Evolutionary conservation across 2,329 filamentous ascomycete species (phyloP).

Genomic region (Falciphora oryzae): DNA sequence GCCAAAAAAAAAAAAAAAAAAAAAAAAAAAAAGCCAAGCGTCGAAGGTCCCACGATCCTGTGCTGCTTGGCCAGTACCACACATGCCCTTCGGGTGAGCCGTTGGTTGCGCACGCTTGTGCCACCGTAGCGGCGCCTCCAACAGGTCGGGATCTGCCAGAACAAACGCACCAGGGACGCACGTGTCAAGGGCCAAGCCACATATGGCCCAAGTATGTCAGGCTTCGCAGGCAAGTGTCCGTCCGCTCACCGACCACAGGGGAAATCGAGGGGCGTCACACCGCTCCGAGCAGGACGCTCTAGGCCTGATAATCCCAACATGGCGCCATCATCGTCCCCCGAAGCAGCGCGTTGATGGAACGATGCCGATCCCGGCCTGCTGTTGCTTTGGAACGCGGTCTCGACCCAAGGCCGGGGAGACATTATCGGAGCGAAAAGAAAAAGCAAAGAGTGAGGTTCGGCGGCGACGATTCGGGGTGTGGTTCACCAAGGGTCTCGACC

Average conservation of each 20-base stretch:
- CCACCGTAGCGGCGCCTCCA: background rate
- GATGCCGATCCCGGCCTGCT: background rate
- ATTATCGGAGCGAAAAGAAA: background rate
- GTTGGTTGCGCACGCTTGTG: background rate
- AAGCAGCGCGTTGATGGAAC: background rate
- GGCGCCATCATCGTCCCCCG: background rate
- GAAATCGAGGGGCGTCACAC: background rate
- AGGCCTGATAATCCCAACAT: background rate
- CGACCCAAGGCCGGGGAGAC: background rate
- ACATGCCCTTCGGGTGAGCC: background rate
- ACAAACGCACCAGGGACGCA: background rate
- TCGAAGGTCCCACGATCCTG: background rate
- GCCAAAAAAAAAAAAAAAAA: background rate
- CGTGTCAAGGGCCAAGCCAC: background rate
- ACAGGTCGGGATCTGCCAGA: background rate
- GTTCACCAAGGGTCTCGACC: too few relatives aligned
- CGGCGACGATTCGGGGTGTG: background rate
- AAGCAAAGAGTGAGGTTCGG: background rate
- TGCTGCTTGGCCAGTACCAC: background rate
- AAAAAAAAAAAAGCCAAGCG: background rate
- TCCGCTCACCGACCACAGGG: background rate
- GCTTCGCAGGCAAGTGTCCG: background rate
- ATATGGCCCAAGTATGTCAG: background rate
- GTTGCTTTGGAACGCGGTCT: background rate
- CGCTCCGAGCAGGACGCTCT: background rate